phyloP scores from a whole-genome alignment of 305 asterid species.

The Rubia tinctorum region DNA sequence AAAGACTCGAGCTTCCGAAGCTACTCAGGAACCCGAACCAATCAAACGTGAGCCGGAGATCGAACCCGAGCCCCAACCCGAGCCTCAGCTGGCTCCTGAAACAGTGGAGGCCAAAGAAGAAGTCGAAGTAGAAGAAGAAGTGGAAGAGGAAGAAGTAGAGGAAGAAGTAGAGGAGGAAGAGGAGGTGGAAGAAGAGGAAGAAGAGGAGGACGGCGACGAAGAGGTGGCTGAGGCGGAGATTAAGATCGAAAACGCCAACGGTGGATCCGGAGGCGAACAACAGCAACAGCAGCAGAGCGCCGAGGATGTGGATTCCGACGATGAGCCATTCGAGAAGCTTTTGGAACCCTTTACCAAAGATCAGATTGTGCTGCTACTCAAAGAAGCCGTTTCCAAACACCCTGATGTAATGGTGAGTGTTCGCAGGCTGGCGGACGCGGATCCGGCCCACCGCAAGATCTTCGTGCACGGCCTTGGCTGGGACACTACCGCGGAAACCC shows the following conservation, averaged over 20 bases:
- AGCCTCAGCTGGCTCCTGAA: slow-evolving; percentile 20
- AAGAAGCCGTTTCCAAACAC: slow-evolving; percentile 57
- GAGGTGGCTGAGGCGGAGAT: slow-evolving; percentile 13
- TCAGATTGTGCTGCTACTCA: slow-evolving; percentile 53
- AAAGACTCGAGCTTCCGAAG: slow-evolving; percentile 58
- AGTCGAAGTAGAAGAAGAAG: slow-evolving; percentile 16
- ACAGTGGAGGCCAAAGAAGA: slow-evolving; percentile 16
- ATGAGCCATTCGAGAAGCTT: slow-evolving; percentile 72
- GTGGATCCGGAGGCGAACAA: slow-evolving; percentile 14
- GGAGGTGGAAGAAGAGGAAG: slow-evolving; percentile 23
- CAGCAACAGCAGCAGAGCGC: slow-evolving; percentile 7
- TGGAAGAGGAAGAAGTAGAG: slow-evolving; percentile 15
- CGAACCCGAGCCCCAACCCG: slow-evolving; percentile 10
- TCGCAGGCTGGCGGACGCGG: slow-evolving; percentile 60
- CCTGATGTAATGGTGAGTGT: slow-evolving; percentile 57
- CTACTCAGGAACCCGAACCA: slow-evolving; percentile 20
- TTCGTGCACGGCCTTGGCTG: slow-evolving; percentile 62
- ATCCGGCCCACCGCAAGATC: slow-evolving; percentile 62
- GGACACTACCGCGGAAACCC: slow-evolving; percentile 47
- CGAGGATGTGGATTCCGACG: slow-evolving; percentile 56
- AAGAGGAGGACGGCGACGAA: slow-evolving; percentile 23
- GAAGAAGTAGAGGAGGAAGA: slow-evolving; percentile 31
- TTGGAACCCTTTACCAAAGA: slow-evolving; percentile 83
- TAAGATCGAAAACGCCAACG: slow-evolving; percentile 22
- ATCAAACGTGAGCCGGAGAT: slow-evolving; percentile 13